Percentiles rank a stretch among this genome's conserved stretches.
Conservation (phyloP, 2,329 filamentous ascomycete species). For the Dothideomycetes sp. region DNA sequence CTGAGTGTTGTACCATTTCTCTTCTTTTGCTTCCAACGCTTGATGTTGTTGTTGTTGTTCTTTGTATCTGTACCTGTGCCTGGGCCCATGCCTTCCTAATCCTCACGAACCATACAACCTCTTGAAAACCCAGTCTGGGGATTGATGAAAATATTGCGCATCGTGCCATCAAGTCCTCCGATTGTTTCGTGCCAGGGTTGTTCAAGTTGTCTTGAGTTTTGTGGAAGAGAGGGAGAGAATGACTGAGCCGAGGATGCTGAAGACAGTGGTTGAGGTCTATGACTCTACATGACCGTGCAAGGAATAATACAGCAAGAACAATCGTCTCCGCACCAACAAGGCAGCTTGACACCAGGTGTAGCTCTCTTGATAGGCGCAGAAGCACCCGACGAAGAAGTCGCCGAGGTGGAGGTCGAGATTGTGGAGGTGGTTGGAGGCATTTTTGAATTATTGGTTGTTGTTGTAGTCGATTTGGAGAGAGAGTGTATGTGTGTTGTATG, state of each 20-base stretch:
- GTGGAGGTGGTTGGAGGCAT: not conserved
- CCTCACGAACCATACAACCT: not conserved
- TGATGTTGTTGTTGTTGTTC: not conserved
- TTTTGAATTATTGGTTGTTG: too few species aligned
- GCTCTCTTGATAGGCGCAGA: not conserved
- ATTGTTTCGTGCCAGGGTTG: not conserved
- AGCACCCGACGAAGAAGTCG: not conserved
- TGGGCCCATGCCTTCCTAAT: not conserved
- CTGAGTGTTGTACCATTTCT: not conserved
- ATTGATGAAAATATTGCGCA: not conserved
- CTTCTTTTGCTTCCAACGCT: not conserved
- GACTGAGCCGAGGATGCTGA: not conserved
- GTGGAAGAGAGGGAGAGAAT: too few species aligned
- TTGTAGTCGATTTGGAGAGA: too few species aligned
- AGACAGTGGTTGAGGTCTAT: not conserved
- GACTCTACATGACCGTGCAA: slow-evolving; percentile 15
- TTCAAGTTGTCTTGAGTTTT: not conserved
- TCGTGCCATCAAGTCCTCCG: not conserved
- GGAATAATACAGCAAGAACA: slow-evolving; percentile 15
- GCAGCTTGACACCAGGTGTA: slow-evolving; percentile 7
- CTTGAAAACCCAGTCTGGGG: not conserved
- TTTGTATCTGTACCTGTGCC: not conserved
- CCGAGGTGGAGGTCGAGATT: not conserved
- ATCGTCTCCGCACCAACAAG: slow-evolving; percentile 14
- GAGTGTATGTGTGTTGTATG: too few species aligned